These are phyloP conservation scores for Ogataea parapolymorpha DNA, from an alignment of 805 yeast genomes.

Conservation along the genomic window DNA sequence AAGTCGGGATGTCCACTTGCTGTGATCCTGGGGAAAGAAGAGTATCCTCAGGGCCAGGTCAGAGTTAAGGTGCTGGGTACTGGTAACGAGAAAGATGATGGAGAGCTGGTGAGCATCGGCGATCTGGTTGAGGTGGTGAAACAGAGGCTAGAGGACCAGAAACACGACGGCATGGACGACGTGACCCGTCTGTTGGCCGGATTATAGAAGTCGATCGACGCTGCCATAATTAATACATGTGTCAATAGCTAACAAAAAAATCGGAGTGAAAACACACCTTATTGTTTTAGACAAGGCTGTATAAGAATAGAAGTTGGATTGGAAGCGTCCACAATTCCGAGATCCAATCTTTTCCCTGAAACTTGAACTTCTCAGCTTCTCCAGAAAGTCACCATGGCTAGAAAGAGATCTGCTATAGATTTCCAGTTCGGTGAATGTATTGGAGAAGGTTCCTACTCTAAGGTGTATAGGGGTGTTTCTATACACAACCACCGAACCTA, in stretches of 20 bases:
- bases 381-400: slow-evolving; percentile 27
- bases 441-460: slow-evolving; percentile 96
- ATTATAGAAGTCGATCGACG: slow-evolving; percentile 33
- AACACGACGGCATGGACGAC: slow-evolving; percentile 57
- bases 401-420: slow-evolving; percentile 67
- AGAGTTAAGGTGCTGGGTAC: slow-evolving; percentile 88
- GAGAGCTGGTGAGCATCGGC: slow-evolving; percentile 65
- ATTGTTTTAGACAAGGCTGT: slow-evolving; percentile 1
- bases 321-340: background rate
- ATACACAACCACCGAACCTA: slow-evolving; percentile 67
- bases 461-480: slow-evolving; percentile 86
- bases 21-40: slow-evolving; percentile 94
- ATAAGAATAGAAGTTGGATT: slow-evolving; percentile 4
- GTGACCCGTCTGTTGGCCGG: slow-evolving; percentile 61
- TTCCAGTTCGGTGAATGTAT: slow-evolving; percentile 84
- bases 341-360: slow-evolving; percentile 1
- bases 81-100: slow-evolving; percentile 77
- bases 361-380: background rate
- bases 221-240: slow-evolving; percentile 3
- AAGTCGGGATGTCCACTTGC: slow-evolving; percentile 87
- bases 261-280: slow-evolving; percentile 5
- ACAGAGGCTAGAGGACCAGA: slow-evolving; percentile 34
- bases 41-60: slow-evolving; percentile 72
- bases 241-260: slow-evolving; percentile 4
- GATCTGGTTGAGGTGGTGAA: slow-evolving; percentile 53